Conservation (phyloP, 2,329 filamentous ascomycete species). For the Phaeosphaeriaceae sp. region DNA sequence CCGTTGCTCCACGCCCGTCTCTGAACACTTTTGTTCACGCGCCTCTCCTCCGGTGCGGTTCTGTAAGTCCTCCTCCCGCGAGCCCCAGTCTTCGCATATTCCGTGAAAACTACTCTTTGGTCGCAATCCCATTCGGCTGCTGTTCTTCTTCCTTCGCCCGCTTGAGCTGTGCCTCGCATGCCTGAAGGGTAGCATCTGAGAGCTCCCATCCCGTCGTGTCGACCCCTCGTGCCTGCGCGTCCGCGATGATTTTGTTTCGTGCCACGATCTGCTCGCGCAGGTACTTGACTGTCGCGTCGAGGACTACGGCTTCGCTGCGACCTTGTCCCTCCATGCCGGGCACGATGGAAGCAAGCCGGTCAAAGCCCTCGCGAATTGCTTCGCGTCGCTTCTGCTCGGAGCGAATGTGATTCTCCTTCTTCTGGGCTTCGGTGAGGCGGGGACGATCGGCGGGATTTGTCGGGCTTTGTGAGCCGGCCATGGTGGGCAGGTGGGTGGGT, state of each 20-base stretch:
- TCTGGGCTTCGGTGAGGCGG: conserved; percentile 72
- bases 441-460: conserved; percentile 60
- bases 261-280: conserved; percentile 51
- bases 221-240: conserved; percentile 45
- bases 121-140: conserved; percentile 13
- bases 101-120: conserved; percentile 1
- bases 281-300: conserved; percentile 62
- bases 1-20: not conserved
- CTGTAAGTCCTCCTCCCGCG: not conserved
- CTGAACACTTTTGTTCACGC: not conserved
- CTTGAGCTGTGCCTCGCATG: conserved; percentile 35
- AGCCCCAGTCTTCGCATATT: not conserved
- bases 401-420: conserved; percentile 76
- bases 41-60: not conserved
- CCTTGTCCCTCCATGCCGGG: conserved; percentile 84
- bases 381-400: conserved; percentile 72
- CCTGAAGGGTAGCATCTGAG: conserved; percentile 35
- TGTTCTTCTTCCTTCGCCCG: conserved; percentile 30
- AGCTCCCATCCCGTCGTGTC: conserved; percentile 42
- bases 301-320: conserved; percentile 83
- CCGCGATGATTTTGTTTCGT: conserved; percentile 45
- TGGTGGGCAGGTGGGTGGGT: conserved; percentile 12
- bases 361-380: conserved; percentile 83
- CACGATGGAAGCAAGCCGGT: conserved; percentile 79
- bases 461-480: conserved; percentile 37